These are phyloP conservation scores for Graphilbum fragrans DNA, from an alignment of 2,329 filamentous ascomycete genomes.

Conservation along the genomic window DNA sequence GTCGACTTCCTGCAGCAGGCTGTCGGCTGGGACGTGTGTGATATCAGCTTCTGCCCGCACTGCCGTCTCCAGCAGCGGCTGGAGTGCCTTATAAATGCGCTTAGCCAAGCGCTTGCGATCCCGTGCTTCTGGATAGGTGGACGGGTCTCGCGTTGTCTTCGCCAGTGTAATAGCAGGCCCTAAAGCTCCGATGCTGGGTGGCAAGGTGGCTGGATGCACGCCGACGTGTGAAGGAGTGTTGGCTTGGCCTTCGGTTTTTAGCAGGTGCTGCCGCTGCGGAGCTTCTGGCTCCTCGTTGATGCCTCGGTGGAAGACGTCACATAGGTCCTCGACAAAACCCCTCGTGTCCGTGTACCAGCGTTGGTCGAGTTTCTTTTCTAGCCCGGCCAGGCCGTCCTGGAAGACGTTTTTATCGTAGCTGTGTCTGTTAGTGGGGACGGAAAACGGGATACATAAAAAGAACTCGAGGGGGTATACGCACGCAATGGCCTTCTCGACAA, in stretches of 20 bases:
- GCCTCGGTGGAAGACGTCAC: slow-evolving; percentile 37
- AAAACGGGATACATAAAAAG: neutral
- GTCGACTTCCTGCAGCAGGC: slow-evolving; percentile 62
- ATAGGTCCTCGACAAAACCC: slow-evolving; percentile 44
- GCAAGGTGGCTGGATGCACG: too few species aligned
- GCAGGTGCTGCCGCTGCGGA: neutral
- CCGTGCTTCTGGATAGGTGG: slow-evolving; percentile 52
- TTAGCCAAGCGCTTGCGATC: slow-evolving; percentile 79
- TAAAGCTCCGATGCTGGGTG: neutral
- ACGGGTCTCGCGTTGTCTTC: neutral
- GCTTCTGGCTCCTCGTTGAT: slow-evolving; percentile 32
- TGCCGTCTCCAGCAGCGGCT: slow-evolving; percentile 65
- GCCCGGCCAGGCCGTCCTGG: slow-evolving; percentile 31
- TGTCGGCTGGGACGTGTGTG: slow-evolving; percentile 55
- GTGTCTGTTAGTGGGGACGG: neutral
- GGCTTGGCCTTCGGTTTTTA: slow-evolving; percentile 24
- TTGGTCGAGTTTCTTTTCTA: slow-evolving; percentile 40
- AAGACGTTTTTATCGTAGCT: slow-evolving; percentile 57
- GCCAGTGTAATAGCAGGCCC: neutral
- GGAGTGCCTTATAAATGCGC: slow-evolving; percentile 73
- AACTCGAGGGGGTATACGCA: slow-evolving; percentile 37
- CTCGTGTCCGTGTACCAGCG: slow-evolving; percentile 47
- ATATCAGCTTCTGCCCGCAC: slow-evolving; percentile 74
- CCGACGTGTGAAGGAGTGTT: too few species aligned
- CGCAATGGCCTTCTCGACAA: slow-evolving; percentile 69